Conservation (phyloP, 768 basidiomycete genomes). For the Boletus sensibilis region DNA sequence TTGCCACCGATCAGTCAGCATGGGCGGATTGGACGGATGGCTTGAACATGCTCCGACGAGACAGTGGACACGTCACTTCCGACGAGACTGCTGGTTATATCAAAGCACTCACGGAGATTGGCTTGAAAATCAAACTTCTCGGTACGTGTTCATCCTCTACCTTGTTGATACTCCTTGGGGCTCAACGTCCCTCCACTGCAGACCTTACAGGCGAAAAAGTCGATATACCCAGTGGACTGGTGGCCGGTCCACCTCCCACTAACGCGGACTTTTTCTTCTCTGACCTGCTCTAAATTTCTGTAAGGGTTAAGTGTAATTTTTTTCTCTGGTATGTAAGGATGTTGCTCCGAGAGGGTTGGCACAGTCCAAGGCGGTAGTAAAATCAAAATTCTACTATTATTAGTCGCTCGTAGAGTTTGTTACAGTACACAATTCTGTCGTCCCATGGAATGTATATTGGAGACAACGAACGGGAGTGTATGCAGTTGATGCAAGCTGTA, state of each 20-base stretch:
- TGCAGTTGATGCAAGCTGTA: slow-evolving; percentile 67
- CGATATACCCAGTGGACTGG: slow-evolving; percentile 79
- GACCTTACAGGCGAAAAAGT: slow-evolving; percentile 89
- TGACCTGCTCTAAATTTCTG: slow-evolving; percentile 42
- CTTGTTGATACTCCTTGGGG: not conserved
- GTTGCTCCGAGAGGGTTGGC: not conserved
- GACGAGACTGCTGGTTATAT: slow-evolving; percentile 86
- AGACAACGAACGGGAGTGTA: slow-evolving; percentile 24
- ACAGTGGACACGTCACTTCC: slow-evolving; percentile 80
- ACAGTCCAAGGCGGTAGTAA: slow-evolving; percentile 7
- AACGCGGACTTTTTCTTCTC: slow-evolving; percentile 88
- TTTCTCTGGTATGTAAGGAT: slow-evolving; percentile 1
- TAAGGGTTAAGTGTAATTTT: slow-evolving; percentile 10
- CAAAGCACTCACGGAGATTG: slow-evolving; percentile 85
- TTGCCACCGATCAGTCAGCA: slow-evolving; percentile 71
- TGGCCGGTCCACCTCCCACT: slow-evolving; percentile 73
- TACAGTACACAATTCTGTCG: slow-evolving; percentile 21
- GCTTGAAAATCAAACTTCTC: slow-evolving; percentile 85
- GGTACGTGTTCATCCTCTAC: slow-evolving; percentile 45
- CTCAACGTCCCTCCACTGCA: slow-evolving; percentile 27
- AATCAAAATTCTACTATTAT: slow-evolving; percentile 23
- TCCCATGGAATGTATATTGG: slow-evolving; percentile 17
- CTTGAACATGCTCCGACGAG: slow-evolving; percentile 79
- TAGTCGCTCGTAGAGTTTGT: slow-evolving; percentile 24
- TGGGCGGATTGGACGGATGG: slow-evolving; percentile 97